These are phyloP conservation scores for Sphaceloma murrayae DNA, from an alignment of 2,329 filamentous ascomycete species.

Conservation along the genomic window DNA sequence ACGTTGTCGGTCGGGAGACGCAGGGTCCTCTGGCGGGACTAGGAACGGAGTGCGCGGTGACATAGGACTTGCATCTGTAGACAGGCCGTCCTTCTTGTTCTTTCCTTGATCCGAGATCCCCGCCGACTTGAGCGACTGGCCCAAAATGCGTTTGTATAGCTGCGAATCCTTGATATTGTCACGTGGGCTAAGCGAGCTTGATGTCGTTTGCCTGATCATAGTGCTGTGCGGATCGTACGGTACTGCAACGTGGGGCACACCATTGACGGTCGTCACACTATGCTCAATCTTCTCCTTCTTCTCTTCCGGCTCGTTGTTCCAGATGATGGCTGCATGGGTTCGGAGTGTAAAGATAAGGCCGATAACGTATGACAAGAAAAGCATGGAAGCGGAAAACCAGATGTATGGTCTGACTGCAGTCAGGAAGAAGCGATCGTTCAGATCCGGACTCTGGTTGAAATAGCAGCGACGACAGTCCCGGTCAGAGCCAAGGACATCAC, in stretches of 20 bases:
- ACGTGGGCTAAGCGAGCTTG: slow-evolving; percentile 30
- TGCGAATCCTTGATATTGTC: slow-evolving; percentile 76
- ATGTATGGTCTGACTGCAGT: slow-evolving; percentile 90
- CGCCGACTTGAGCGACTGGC: slow-evolving; percentile 77
- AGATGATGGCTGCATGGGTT: slow-evolving; percentile 94
- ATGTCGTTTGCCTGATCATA: slow-evolving; percentile 19
- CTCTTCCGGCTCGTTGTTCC: slow-evolving; percentile 64
- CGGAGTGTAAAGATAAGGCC: slow-evolving; percentile 91
- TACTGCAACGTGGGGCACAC: slow-evolving; percentile 13
- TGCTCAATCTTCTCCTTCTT: slow-evolving; percentile 38
- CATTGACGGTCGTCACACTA: slow-evolving; percentile 23
- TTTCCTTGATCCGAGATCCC: slow-evolving; percentile 53
- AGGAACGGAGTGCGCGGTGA: slow-evolving; percentile 52
- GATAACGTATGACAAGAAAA: slow-evolving; percentile 90
- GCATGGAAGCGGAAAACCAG: slow-evolving; percentile 71
- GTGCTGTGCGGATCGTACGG: slow-evolving; percentile 19
- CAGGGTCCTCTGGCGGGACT: slow-evolving; percentile 55
- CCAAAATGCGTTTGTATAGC: slow-evolving; percentile 85
- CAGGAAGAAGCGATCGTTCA: slow-evolving; percentile 80
- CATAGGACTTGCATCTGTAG: slow-evolving; percentile 22
- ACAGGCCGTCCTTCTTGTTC: slow-evolving; percentile 29
- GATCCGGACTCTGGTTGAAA: slow-evolving; percentile 76
- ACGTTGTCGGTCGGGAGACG: slow-evolving; percentile 35
- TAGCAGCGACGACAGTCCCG: slow-evolving; percentile 87
- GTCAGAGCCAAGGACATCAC: slow-evolving; percentile 36